Conservation (phyloP, 805 yeast species). For the Dipodascopsis uninucleata region DNA sequence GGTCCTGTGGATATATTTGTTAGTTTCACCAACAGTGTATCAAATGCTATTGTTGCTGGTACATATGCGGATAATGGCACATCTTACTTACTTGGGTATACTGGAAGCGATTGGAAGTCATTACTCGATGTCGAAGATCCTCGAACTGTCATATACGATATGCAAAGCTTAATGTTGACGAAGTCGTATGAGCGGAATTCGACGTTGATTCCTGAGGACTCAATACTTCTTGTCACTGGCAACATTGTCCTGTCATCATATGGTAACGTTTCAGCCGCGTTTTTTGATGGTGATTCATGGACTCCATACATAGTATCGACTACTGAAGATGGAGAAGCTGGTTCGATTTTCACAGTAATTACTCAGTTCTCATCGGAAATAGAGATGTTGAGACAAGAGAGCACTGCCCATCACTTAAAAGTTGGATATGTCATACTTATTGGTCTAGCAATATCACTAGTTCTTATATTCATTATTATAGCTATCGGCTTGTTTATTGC, state of each 20-base stretch:
- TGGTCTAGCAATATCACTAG: slow-evolving; percentile 64
- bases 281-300: slow-evolving; percentile 66
- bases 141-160: slow-evolving; percentile 44
- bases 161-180: slow-evolving; percentile 40
- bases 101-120: slow-evolving; percentile 26
- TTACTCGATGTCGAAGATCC: slow-evolving; percentile 29
- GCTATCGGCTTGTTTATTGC: slow-evolving; percentile 44
- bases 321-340: slow-evolving; percentile 30
- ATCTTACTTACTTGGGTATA: slow-evolving; percentile 36
- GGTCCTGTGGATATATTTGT: slow-evolving; percentile 33
- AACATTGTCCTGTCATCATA: slow-evolving; percentile 44
- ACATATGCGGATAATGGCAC: slow-evolving; percentile 43
- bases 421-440: slow-evolving; percentile 67
- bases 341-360: slow-evolving; percentile 36
- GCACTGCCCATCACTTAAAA: slow-evolving; percentile 34
- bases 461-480: slow-evolving; percentile 43
- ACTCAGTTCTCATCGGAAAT: slow-evolving; percentile 21
- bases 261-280: slow-evolving; percentile 60
- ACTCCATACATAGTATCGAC: slow-evolving; percentile 55
- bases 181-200: slow-evolving; percentile 30
- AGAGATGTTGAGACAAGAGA: background rate
- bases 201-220: slow-evolving; percentile 42
- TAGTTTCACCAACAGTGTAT: slow-evolving; percentile 38
- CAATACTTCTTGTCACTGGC: slow-evolving; percentile 60
- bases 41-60: slow-evolving; percentile 45